phyloP scores from a whole-genome alignment of 345 rosid species.

The Eucalyptus leucophloia region DNA sequence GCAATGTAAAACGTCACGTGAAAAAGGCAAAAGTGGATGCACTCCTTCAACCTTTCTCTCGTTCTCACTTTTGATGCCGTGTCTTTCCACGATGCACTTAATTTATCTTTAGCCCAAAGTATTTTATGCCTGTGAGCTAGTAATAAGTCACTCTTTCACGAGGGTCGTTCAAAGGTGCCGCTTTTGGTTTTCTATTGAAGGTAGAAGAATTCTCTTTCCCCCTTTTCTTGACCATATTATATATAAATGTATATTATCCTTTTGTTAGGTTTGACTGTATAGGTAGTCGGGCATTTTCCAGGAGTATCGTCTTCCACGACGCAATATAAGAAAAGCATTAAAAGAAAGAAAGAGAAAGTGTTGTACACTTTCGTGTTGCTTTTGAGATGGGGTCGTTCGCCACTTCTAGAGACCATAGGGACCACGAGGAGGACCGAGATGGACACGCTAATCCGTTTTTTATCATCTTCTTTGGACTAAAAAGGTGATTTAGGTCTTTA shows the following conservation, averaged over 20 bases:
- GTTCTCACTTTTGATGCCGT: neutral
- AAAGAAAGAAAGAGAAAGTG: neutral
- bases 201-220: neutral
- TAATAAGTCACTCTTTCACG: neutral
- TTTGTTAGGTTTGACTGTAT: neutral
- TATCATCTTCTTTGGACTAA: neutral
- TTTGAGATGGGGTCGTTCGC: neutral
- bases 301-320: neutral
- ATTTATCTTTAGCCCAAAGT: neutral
- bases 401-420: neutral
- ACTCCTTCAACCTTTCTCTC: neutral
- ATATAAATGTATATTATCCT: neutral
- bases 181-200: neutral
- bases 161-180: neutral
- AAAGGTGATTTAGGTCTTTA: neutral
- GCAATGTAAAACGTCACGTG: neutral
- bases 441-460: neutral
- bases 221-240: neutral
- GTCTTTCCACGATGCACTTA: neutral
- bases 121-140: neutral
- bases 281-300: neutral
- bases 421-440: neutral
- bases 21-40: neutral
- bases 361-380: neutral
- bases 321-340: neutral